Conservation (phyloP, 305 asterid species). For the Solanum hybrid region DNA sequence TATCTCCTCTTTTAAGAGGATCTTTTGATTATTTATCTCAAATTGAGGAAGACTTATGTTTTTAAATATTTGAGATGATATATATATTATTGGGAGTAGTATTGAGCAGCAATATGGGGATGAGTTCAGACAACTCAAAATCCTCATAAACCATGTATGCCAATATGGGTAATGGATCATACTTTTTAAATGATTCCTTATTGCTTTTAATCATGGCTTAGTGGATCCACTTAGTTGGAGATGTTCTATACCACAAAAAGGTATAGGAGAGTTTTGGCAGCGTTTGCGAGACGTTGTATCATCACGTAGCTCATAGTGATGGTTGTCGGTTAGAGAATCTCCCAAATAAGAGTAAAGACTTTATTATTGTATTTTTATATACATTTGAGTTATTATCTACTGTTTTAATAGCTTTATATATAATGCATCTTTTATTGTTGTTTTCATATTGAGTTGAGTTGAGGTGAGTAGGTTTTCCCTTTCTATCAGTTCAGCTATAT, state of each 20-base stretch:
- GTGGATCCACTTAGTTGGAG: not conserved
- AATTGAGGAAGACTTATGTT: not conserved
- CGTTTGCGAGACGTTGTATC: not conserved
- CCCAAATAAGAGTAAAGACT: not conserved
- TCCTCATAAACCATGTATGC: not conserved
- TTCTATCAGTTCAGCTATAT: no score
- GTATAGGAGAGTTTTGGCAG: not conserved
- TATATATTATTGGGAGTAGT: not conserved
- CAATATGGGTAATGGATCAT: not conserved
- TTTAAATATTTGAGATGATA: not conserved
- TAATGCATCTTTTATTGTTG: not conserved
- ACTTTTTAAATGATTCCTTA: not conserved
- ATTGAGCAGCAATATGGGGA: not conserved
- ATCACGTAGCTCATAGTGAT: not conserved
- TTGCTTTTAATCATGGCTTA: no score
- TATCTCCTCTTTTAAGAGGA: not conserved
- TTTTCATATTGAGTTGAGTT: not conserved
- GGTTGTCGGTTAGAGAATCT: not conserved
- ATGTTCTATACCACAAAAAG: not conserved
- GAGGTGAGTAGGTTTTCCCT: not conserved
- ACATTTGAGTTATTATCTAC: not conserved
- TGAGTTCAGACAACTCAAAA: not conserved
- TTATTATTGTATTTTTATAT: not conserved
- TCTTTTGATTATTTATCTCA: not conserved
- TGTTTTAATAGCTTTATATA: not conserved